Conservation (phyloP, 495 filamentous ascomycete genomes). For the Jackrogersella multiformis region DNA sequence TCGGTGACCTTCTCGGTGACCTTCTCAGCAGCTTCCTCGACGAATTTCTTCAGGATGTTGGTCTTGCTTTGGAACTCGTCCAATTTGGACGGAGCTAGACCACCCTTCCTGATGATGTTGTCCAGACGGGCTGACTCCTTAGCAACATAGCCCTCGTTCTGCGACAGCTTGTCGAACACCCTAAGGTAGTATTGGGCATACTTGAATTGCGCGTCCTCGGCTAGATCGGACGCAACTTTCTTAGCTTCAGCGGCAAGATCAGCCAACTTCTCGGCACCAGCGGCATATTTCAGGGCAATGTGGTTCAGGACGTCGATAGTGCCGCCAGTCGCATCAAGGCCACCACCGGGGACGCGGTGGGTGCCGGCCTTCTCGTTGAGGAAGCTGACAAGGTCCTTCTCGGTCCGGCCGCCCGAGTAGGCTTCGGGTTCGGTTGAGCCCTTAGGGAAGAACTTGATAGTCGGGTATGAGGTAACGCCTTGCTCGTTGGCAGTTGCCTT, state of each 20-base stretch:
- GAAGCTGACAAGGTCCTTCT: conserved; percentile 80
- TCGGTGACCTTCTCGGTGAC: conserved; percentile 26
- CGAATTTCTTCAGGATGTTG: conserved; percentile 88
- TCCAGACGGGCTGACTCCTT: conserved; percentile 88
- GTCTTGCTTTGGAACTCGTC: conserved; percentile 88
- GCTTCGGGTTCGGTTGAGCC: conserved; percentile 76
- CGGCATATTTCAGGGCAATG: conserved; percentile 73
- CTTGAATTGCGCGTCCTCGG: conserved; percentile 68
- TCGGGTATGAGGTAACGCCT: conserved; percentile 86
- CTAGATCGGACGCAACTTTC: conserved; percentile 71
- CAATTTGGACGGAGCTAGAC: conserved; percentile 82
- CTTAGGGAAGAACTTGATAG: conserved; percentile 97
- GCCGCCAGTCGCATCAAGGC: conserved; percentile 80
- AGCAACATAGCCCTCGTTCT: conserved; percentile 77
- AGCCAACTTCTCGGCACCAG: conserved; percentile 63
- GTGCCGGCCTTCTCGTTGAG: conserved; percentile 91
- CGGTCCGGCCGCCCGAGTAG: conserved; percentile 82
- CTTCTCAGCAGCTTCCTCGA: conserved; percentile 47
- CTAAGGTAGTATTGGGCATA: conserved; percentile 95
- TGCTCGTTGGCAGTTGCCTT: conserved; percentile 80
- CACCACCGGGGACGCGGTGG: conserved; percentile 83
- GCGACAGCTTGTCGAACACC: conserved; percentile 82
- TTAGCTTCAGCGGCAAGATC: conserved; percentile 71
- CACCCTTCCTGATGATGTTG: conserved; percentile 84
- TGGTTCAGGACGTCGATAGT: conserved; percentile 80